Evolutionary conservation across 192 early-diverging fungal species (phyloP), one percentile per base, ranked within the genome.

Genomic region (Coemansia sp.): DNA sequence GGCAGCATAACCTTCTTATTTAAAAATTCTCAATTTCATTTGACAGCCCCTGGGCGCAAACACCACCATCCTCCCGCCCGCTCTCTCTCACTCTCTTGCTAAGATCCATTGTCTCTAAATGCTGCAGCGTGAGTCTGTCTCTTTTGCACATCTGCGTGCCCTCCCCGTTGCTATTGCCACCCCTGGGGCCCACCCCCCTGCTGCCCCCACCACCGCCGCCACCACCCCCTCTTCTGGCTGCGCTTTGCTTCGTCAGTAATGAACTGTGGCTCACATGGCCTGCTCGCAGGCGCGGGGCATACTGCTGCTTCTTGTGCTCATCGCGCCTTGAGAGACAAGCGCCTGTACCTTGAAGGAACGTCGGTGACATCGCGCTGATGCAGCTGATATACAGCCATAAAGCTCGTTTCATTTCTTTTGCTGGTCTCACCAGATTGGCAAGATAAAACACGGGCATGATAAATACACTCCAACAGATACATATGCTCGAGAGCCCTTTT

Each of bases 61-160:
- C 53, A 57, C 27, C 53, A 31, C 27, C 53, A 32, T 17, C 53
- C 11, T 29, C 51, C 7, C 51, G 36, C 41, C n/a, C 59, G 39
- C 41, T 25, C 62, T 27, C 39, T 63, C 27, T 39, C 59, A 11
- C 59, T 29, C 73, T 38, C 75, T 68, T 25, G 64, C 53, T 48
- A n/a, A 72, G 77, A 75, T 69, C 74, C 77, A 75, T 74, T 72
- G 64, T 72, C 73, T 69, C 66, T 65, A 70, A 66, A 68, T 72
- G 59, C 77, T 72, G 73, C 73, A 74, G 45, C 48, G n/a, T 42
- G 66, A 57, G 72, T 59, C 66, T 70, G 38, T 31, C 29, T 38
- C 58, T 60, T n/a, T 38, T 10, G 19, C 34, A 32, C 36, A 60
- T 60, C 58, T 17, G n/a, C 36, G n/a, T 19, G n/a, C 58, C 32